A percentile compares a stretch with the other conserved stretches of the same genome.
These are phyloP conservation scores for Geranomyces michiganensis DNA, from an alignment of 192 early-diverging fungal species.

Conservation along the genomic window DNA sequence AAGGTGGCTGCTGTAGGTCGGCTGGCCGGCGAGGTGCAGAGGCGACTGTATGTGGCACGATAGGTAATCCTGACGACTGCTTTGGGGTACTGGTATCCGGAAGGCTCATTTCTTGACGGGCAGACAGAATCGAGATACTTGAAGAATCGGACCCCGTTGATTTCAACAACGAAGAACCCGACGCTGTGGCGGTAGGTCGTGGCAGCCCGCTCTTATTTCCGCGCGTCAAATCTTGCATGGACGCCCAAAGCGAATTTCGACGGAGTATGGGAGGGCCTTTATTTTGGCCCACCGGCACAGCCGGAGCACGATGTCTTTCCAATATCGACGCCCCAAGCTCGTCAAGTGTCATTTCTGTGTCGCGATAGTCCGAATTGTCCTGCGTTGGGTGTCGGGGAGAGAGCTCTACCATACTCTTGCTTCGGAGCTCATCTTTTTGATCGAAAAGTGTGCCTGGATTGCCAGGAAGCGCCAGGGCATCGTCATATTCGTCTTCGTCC, in stretches of 20 bases:
- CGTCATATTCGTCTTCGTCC: neutral
- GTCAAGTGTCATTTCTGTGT: slow-evolving; percentile 22
- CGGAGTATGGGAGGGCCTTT: slow-evolving; percentile 1
- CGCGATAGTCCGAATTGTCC: neutral
- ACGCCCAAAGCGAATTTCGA: slow-evolving; percentile 21
- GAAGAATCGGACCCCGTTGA: neutral
- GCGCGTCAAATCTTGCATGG: slow-evolving; percentile 8
- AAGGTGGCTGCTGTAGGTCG: neutral
- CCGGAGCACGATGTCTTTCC: neutral
- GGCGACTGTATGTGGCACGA: neutral
- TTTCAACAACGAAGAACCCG: neutral
- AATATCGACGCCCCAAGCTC: slow-evolving; percentile 10
- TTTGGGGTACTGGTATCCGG: neutral
- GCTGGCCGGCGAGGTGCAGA: neutral
- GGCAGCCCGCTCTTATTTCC: neutral
- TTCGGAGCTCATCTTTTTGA: neutral
- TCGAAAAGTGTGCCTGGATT: neutral
- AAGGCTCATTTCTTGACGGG: neutral
- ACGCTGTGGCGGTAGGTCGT: neutral
- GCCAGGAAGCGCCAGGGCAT: neutral
- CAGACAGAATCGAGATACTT: too few relatives aligned
- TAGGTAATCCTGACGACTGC: neutral
- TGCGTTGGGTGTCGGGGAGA: neutral
- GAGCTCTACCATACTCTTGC: neutral
- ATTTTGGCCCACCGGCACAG: neutral